These are phyloP conservation scores for Boletus sensibilis DNA, from an alignment of 768 basidiomycete genomes.

Conservation along the genomic window DNA sequence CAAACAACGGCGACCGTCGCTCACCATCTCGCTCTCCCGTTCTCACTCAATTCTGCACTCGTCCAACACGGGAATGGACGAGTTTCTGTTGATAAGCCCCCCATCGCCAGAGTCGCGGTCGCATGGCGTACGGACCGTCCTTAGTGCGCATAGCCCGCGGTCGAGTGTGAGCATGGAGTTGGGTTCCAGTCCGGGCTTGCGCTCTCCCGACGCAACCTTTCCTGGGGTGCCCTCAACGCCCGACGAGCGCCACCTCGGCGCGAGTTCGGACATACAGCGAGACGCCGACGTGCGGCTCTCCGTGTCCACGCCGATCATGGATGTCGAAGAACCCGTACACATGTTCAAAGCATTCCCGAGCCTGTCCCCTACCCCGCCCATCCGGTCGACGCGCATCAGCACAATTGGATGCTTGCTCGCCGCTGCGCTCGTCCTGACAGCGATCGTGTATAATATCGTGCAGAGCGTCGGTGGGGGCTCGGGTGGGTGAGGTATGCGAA, in stretches of 20 bases:
- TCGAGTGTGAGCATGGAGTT: background rate
- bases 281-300: background rate
- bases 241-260: background rate
- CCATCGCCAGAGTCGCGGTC: slow-evolving; percentile 1
- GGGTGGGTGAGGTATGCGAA: background rate
- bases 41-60: slow-evolving; percentile 18
- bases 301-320: background rate
- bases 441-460: slow-evolving; percentile 18
- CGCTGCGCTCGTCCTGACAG: slow-evolving; percentile 13
- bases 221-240: background rate
- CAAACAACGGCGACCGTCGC: slow-evolving; percentile 11
- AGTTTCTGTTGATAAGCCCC: slow-evolving; percentile 18
- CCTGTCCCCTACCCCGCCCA: slow-evolving; percentile 1
- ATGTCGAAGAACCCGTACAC: background rate
- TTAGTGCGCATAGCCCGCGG: slow-evolving; percentile 3
- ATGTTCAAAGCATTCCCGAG: slow-evolving; percentile 18
- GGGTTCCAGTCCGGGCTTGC: background rate
- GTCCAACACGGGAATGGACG: slow-evolving; percentile 21
- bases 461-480: background rate
- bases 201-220: background rate
- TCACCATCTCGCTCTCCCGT: slow-evolving; percentile 12
- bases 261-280: background rate
- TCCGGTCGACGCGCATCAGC: slow-evolving; percentile 16
- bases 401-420: background rate
- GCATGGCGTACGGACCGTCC: slow-evolving; percentile 4